Evolutionary conservation across 169 alveolate genomes (phyloP).

Genomic region (Plasmodium yoelii): DNA sequence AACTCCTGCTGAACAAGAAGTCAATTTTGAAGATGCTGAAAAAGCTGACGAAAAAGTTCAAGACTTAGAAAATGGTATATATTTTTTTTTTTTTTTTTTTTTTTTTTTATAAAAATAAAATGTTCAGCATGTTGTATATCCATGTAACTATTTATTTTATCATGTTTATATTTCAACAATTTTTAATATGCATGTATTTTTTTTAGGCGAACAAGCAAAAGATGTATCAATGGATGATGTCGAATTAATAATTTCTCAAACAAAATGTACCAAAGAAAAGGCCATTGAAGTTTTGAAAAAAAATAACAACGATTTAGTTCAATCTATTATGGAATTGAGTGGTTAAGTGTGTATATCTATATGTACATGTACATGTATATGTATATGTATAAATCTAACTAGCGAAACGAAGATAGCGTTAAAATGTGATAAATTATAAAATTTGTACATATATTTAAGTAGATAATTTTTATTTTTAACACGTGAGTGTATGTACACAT

Average conservation of each 20-base stretch:
- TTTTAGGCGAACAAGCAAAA: conserved; percentile 82
- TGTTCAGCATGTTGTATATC: conserved; percentile 2
- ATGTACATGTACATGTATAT: too few relatives aligned
- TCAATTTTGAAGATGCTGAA: conserved; percentile 40
- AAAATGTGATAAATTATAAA: too few relatives aligned
- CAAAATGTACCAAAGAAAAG: conserved; percentile 89
- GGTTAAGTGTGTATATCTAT: conserved; percentile 18
- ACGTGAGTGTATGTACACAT: too few relatives aligned
- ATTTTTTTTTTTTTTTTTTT: background rate
- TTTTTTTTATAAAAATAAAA: background rate
- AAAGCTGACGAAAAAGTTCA: conserved; percentile 78
- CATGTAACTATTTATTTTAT: background rate
- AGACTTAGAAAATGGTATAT: conserved; percentile 81
- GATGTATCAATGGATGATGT: conserved; percentile 83
- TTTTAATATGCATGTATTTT: background rate
- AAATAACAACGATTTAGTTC: conserved; percentile 91
- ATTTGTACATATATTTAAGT: too few relatives aligned
- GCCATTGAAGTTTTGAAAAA: conserved; percentile 91
- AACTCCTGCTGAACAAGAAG: conserved; percentile 78
- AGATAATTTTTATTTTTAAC: too few relatives aligned
- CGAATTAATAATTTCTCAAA: conserved; percentile 92
- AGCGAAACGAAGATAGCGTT: too few relatives aligned
- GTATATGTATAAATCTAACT: too few relatives aligned
- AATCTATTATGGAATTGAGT: conserved; percentile 89
- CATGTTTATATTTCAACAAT: background rate